Percentiles rank a stretch among this genome's conserved stretches.
Evolutionary conservation across 345 rosid species (phyloP).

Genomic region (Eutrema yunnanense): DNA sequence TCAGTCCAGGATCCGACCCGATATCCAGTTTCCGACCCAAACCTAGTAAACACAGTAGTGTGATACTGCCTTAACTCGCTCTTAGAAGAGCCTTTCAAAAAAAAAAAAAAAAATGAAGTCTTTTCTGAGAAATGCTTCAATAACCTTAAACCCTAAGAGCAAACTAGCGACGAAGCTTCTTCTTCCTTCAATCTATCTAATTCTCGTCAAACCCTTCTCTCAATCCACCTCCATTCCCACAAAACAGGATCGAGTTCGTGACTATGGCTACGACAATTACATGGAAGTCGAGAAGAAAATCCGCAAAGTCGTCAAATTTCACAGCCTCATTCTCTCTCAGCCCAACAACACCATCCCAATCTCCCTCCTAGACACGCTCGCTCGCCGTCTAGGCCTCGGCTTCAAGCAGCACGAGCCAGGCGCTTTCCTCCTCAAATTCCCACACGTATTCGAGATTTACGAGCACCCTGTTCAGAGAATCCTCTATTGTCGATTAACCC

Average conservation of each 20-base stretch:
- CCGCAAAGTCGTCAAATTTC: slow-evolving; percentile 77
- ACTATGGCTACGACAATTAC: slow-evolving; percentile 92
- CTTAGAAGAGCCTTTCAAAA: not conserved
- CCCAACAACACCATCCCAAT: slow-evolving; percentile 52
- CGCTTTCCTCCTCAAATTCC: slow-evolving; percentile 73
- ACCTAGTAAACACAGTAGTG: no score
- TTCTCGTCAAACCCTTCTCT: slow-evolving; percentile 37
- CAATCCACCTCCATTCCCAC: slow-evolving; percentile 80
- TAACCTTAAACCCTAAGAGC: slow-evolving; percentile 21
- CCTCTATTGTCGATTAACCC: slow-evolving; percentile 66
- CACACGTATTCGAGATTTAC: slow-evolving; percentile 72
- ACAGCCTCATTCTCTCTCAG: slow-evolving; percentile 63
- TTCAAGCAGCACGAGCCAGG: slow-evolving; percentile 78
- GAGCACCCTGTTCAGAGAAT: slow-evolving; percentile 93
- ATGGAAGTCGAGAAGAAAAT: slow-evolving; percentile 90
- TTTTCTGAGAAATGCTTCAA: slow-evolving; percentile 7
- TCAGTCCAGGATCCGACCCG: no score
- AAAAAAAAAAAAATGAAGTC: slow-evolving; percentile 3
- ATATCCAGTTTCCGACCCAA: no score
- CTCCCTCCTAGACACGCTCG: slow-evolving; percentile 62
- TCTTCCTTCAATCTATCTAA: not conserved
- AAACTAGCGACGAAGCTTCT: not conserved
- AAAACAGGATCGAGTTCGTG: slow-evolving; percentile 72
- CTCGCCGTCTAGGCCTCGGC: slow-evolving; percentile 67
- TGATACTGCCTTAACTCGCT: no score